Percentiles rank a stretch among this genome's conserved stretches.
Conservation (phyloP, 192 early-diverging fungal species). For the Lobosporangium transversale region DNA sequence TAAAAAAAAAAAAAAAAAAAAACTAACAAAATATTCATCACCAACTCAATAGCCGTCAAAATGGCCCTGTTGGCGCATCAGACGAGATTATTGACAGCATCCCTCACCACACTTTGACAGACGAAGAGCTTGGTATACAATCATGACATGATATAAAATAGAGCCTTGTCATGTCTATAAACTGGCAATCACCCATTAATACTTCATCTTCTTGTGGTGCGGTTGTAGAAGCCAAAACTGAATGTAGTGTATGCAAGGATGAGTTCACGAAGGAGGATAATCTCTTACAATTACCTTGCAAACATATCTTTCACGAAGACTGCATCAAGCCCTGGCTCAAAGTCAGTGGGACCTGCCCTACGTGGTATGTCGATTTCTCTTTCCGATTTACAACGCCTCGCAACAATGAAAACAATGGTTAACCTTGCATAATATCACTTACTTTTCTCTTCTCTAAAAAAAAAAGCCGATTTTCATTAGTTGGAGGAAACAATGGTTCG, state of each 20-base stretch:
- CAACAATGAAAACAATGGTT: neutral
- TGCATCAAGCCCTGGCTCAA: conserved; percentile 95
- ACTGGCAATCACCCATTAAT: no score
- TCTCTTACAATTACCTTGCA: conserved; percentile 79
- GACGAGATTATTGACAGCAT: conserved; percentile 25
- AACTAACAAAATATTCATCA: no score
- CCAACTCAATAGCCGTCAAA: conserved; percentile 27
- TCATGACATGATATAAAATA: neutral
- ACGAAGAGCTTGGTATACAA: conserved; percentile 24
- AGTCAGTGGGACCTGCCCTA: conserved; percentile 93
- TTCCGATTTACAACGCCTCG: neutral
- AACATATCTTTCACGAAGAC: conserved; percentile 87
- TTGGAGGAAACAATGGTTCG: conserved; percentile 7
- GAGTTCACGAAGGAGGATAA: conserved; percentile 78
- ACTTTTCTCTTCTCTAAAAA: neutral
- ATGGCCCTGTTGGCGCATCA: conserved; percentile 29
- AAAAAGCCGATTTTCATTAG: conserved; percentile 22
- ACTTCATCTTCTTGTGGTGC: no score
- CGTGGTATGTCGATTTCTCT: conserved; percentile 65
- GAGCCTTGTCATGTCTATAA: neutral
- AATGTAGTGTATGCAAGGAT: conserved; percentile 93
- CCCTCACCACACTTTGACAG: conserved; percentile 25
- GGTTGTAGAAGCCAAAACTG: conserved; percentile 71
- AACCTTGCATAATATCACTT: neutral
- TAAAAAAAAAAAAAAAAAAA: no score